A percentile compares a stretch with the other conserved stretches of the same genome.
Conservation (phyloP, 345 rosid species). For the Ceriops zippeliana region DNA sequence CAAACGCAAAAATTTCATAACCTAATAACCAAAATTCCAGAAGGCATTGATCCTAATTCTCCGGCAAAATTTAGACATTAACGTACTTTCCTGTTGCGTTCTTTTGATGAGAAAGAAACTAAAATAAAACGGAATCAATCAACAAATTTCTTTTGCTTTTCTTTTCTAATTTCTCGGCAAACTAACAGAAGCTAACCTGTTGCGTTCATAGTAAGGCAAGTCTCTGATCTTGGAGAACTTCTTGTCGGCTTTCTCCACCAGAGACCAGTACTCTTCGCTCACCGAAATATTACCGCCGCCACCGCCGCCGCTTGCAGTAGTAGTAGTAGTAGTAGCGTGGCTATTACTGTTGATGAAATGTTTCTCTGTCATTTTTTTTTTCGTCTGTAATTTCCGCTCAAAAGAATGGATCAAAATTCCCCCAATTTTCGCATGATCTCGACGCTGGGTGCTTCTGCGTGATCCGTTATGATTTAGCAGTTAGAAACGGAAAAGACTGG, state of each 20-base stretch:
- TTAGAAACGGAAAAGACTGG: too few species aligned
- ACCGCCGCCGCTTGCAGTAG: constrained; percentile 8
- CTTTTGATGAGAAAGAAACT: neutral
- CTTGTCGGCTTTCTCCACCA: constrained; percentile 91
- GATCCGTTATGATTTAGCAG: too few species aligned
- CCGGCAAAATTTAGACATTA: too few species aligned
- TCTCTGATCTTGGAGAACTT: constrained; percentile 98
- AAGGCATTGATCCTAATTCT: too few species aligned
- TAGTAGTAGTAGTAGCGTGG: neutral
- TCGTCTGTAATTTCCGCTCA: too few species aligned
- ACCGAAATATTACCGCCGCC: constrained; percentile 49
- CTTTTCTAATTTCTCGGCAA: constrained; percentile 1
- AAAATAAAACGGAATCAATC: too few species aligned
- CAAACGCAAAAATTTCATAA: neutral
- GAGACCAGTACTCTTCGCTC: constrained; percentile 86
- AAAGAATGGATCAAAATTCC: too few species aligned
- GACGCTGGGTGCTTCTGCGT: too few species aligned
- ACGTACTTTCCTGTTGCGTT: too few species aligned
- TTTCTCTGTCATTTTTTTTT: neutral
- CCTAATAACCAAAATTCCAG: too few species aligned
- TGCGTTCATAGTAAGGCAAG: constrained; percentile 90
- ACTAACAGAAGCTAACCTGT: constrained; percentile 47
- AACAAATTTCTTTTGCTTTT: too few species aligned
- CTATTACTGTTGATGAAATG: constrained; percentile 40
- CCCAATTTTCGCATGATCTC: too few species aligned